Evolutionary conservation across 2,329 filamentous ascomycete species (phyloP).

Genomic region (Aspergillus felis): DNA sequence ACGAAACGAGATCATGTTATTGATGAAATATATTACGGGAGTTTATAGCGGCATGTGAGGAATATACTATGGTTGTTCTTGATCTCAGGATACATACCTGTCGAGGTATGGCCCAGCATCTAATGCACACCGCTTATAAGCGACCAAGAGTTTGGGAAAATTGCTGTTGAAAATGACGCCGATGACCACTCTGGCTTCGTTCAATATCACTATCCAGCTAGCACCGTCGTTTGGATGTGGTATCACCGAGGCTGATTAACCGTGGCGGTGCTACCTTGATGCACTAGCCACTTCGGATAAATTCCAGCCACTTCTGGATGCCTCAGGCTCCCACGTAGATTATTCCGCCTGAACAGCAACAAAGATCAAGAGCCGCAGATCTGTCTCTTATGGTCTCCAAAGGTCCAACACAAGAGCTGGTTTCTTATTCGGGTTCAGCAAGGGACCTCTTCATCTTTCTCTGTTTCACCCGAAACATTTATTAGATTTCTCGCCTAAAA

Average conservation of each 20-base stretch:
- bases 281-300: not conserved
- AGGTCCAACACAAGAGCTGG: constrained; percentile 9
- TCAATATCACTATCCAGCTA: not conserved
- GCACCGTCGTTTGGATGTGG: not conserved
- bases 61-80: not conserved
- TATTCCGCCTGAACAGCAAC: constrained; percentile 6
- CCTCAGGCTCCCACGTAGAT: constrained; percentile 10
- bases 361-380: constrained; percentile 17
- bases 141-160: too few relatives aligned
- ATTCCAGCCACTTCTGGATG: constrained; percentile 17
- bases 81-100: not conserved
- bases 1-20: not conserved
- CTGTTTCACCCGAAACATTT: not conserved
- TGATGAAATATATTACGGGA: constrained; percentile 1
- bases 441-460: constrained; percentile 2
- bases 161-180: not conserved
- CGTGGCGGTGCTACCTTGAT: constrained; percentile 22
- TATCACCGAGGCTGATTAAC: constrained; percentile 4
- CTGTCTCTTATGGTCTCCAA: constrained; percentile 10
- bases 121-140: too few relatives aligned
- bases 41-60: not conserved
- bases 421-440: constrained; percentile 6
- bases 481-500: constrained; percentile 2
- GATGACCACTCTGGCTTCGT: not conserved
- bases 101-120: too few relatives aligned